Evolutionary conservation across 768 basidiomycete genomes (phyloP).

Genomic region (Pseudohyphozyma bogoriensis): DNA sequence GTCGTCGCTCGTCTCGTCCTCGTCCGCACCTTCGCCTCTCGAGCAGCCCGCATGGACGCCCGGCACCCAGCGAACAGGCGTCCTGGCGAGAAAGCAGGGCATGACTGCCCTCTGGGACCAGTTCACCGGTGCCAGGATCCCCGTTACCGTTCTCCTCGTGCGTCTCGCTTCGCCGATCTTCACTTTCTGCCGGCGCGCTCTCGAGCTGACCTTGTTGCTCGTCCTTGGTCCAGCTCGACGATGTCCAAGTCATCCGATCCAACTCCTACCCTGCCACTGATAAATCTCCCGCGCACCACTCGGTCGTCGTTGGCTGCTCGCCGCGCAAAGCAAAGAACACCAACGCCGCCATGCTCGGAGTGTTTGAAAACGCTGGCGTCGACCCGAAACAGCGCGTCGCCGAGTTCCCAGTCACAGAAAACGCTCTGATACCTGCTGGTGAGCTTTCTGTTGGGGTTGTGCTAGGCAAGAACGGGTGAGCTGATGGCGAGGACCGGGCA

Average conservation of each 20-base stretch:
- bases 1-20: too few species aligned
- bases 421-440: conserved; percentile 86
- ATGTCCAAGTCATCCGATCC: conserved; percentile 38
- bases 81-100: conserved; percentile 88
- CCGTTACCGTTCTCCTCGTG: conserved; percentile 92
- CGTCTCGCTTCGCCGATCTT: conserved; percentile 29
- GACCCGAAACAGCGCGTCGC: conserved; percentile 70
- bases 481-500: conserved; percentile 34
- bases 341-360: conserved; percentile 63
- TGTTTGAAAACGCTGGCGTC: conserved; percentile 74
- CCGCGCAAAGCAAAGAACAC: conserved; percentile 59
- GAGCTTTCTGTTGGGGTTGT: conserved; percentile 35
- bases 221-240: conserved; percentile 36
- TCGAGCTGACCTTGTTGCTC: not conserved
- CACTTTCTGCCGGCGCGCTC: not conserved
- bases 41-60: conserved; percentile 14
- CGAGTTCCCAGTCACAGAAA: conserved; percentile 78
- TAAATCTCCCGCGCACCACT: conserved; percentile 35
- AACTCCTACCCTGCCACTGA: conserved; percentile 31
- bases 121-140: conserved; percentile 73
- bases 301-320: conserved; percentile 84
- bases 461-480: not conserved
- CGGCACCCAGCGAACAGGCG: conserved; percentile 55
- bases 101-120: conserved; percentile 92
- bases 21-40: too few species aligned